Base-by-base conservation (phyloP, 495 filamentous ascomycete species). In the Aspergillus hancockii region DNA sequence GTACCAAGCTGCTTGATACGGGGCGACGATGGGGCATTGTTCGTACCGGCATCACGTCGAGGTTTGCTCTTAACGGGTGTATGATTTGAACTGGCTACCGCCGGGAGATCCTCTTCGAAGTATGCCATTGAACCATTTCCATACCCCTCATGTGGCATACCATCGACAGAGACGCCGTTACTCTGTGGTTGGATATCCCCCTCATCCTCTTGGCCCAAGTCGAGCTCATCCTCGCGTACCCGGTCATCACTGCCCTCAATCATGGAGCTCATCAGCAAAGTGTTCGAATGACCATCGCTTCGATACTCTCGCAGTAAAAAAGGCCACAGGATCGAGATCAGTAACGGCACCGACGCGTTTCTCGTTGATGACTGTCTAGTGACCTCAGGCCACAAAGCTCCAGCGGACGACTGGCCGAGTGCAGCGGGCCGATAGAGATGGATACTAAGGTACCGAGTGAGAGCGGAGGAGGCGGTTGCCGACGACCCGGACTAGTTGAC, bases 211-310 rank as follows among this genome's bases (percentile, higher is more conserved):
- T 70, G 70, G 45, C 74, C 76, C 62, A 78, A 68, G 63, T 79
- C 77, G 65, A 79, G 75, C 71, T 77, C 74, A 70, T 79, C 77
- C 69, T 79, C 76, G 68, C 68, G 71, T 71, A 66, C 69, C 74
- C 75, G 66, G 58, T 67, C 75, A 68, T 75, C 71, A 62, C 64
- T 75, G 74, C 71, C 71, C 76, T 79, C 76, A 65, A 74, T 71
- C 75, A 70, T 79, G 74, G 75, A 78, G 77, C 77, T 78, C 77
- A 80, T 80, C 74, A 71, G 76, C 71, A 66, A 63, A 52, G 63
- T 70, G 63, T 65, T 68, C 63, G 72, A 72, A 72, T 75, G 74
- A 67, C 68, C 77, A 80, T 80, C 67, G 73, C 76, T 76, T 61
- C 68, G 49, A 43, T 41, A 41, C 18, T 30, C 28, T 50, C 55